These are phyloP conservation scores for Morella rubra DNA, from an alignment of 306 rosid species.

Conservation along the genomic window DNA sequence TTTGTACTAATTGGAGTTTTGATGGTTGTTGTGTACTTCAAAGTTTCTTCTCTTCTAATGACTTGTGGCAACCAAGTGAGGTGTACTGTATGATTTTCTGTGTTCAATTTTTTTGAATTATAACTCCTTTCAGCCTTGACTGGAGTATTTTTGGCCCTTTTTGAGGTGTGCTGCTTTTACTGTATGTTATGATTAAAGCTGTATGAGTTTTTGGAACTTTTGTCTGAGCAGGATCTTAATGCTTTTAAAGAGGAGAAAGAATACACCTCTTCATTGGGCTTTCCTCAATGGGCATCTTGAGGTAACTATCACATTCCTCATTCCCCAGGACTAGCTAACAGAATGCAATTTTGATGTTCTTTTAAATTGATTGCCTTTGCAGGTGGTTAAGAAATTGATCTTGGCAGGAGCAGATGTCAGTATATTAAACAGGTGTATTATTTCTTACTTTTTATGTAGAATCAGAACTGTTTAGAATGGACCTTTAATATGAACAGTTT, in stretches of 20 bases:
- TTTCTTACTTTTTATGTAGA: background rate
- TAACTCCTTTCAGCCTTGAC: background rate
- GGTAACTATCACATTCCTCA: constrained; percentile 36
- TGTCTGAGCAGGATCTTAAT: constrained; percentile 61
- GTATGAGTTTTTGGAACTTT: constrained; percentile 5
- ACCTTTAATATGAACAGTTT: background rate
- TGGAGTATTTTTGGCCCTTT: background rate
- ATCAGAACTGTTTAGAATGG: too few relatives aligned
- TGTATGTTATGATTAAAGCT: background rate
- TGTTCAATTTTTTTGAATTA: too few relatives aligned
- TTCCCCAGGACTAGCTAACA: background rate
- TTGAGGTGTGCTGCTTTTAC: background rate
- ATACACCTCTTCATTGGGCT: constrained; percentile 94
- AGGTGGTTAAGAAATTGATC: constrained; percentile 89
- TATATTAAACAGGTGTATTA: constrained; percentile 62
- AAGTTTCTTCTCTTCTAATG: background rate
- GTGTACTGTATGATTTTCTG: too few relatives aligned
- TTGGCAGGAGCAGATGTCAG: constrained; percentile 73
- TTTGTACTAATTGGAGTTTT: background rate
- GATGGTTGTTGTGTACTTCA: background rate
- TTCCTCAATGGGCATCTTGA: constrained; percentile 94
- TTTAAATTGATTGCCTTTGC: constrained; percentile 22
- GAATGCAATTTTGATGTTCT: constrained; percentile 1
- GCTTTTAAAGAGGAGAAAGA: constrained; percentile 70
- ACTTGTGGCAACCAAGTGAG: background rate